Evolutionary conservation across 805 yeast species (phyloP), one percentile per base, ranked within the genome.

Genomic region (Starmerella powellii): DNA sequence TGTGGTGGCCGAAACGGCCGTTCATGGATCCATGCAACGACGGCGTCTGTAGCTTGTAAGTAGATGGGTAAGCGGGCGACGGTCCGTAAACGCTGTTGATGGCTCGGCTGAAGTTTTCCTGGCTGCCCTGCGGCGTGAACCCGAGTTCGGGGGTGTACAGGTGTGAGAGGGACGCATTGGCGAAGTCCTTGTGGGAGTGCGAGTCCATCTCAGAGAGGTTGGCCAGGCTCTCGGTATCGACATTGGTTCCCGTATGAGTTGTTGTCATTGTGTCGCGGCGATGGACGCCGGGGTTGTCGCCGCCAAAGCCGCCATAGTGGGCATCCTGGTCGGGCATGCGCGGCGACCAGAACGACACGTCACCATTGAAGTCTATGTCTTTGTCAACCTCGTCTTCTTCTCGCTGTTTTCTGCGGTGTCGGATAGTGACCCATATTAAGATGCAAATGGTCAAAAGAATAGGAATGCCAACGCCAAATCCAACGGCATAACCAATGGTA

Each of bases 401-500:
- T 16, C 54, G 53, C 20, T 58, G 48, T 23, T 55, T 52, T 10
- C 56, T 51, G 23, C 53, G 47, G 49, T 62, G 65, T 18, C 62
- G 47, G 37, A 51, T 47, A 32, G 61, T 61, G 31, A 66, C 45
- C 49, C 55, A 51, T n/a, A 51, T 34, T 26, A 62, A 42, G 15
- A 62, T 48, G 12, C 54, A 15, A 12, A 62, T 31, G 20, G 66
- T 63, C 17, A 59, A 24, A 3, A 47, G 37, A n/a, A 60, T 44
- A 6, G 70, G 70, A 23, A 65, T 53, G n/a, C 66, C 63, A 12
- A 60, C 59, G n/a, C 64, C 66, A 4, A 63, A 55, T 8, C 60
- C 64, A 35, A 64, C 53, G 15, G 58, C 57, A 2, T 54, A 37
- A 8, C 50, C 53, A 18, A 54, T 31, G 8, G 51, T 46, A n/a